These are phyloP conservation scores for Solanum bukasovii DNA, from an alignment of 257 asterid species.

Conservation along the genomic window DNA sequence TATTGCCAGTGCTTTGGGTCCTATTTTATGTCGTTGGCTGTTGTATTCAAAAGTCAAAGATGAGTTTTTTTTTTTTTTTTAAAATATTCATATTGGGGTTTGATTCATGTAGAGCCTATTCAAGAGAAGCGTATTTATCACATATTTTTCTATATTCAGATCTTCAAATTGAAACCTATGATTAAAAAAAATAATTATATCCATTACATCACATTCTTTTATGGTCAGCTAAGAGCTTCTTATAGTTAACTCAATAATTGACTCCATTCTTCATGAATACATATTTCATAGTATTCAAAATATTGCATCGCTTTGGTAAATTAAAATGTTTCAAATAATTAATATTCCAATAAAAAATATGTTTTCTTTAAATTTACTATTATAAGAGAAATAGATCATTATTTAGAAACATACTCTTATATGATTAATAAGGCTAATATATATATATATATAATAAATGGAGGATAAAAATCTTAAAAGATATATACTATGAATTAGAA, in stretches of 20 bases:
- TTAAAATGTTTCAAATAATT: not conserved
- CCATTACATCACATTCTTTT: no score
- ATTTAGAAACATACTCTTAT: not conserved
- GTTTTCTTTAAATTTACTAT: not conserved
- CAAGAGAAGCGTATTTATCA: fast-evolving
- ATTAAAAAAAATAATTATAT: no score
- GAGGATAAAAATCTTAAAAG: not conserved
- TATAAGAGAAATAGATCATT: not conserved
- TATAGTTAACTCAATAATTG: not conserved
- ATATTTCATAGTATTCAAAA: not conserved
- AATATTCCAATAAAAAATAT: not conserved
- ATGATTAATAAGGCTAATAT: not conserved
- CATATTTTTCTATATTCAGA: no score
- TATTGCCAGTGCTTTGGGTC: constrained; percentile 28
- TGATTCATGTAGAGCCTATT: no score
- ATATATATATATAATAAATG: not conserved
- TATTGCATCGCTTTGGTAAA: not conserved
- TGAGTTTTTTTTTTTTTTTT: not conserved
- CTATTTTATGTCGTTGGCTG: constrained; percentile 25
- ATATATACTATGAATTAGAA: not conserved
- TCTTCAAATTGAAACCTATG: fast-evolving
- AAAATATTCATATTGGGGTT: fast-evolving
- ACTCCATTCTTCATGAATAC: not conserved
- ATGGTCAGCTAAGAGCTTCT: not conserved
- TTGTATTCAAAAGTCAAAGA: constrained; percentile 26